phyloP scores from a whole-genome alignment of 129 eudicot genomes.

The Gnaphalium uliginosum region DNA sequence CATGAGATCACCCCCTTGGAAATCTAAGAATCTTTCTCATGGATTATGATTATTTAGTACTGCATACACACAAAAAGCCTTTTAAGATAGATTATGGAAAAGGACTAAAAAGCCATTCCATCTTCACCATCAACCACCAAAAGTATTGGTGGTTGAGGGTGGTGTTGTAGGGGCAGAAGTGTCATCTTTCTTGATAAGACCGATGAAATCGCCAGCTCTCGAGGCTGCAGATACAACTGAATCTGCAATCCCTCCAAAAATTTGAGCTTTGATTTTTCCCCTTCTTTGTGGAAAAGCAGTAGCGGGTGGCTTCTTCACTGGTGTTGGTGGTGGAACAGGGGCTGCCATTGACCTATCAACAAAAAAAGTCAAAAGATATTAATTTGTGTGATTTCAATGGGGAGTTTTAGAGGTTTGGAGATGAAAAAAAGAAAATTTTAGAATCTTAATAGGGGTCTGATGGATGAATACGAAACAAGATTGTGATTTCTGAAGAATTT shows the following conservation, averaged over 20 bases:
- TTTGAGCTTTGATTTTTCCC: slow-evolving; percentile 31
- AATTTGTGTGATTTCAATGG: not conserved
- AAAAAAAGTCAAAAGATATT: not conserved
- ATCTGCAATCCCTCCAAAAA: slow-evolving; percentile 35
- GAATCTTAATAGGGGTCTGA: not conserved
- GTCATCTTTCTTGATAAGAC: slow-evolving; percentile 15
- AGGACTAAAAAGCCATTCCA: slow-evolving; percentile 23
- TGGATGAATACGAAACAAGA: not conserved
- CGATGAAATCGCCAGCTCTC: slow-evolving; percentile 29
- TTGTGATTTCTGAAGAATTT: not conserved
- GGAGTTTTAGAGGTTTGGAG: not conserved
- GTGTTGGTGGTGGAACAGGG: slow-evolving; percentile 18
- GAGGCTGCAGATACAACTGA: slow-evolving; percentile 22
- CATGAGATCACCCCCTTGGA: slow-evolving; percentile 30
- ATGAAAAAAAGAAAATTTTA: not conserved
- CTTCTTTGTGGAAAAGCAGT: not conserved
- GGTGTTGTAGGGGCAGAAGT: slow-evolving; percentile 16
- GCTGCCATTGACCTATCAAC: slow-evolving; percentile 25
- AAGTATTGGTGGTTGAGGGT: slow-evolving; percentile 16
- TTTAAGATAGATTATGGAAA: slow-evolving; percentile 11
- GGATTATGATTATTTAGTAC: not conserved
- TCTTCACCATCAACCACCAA: slow-evolving; percentile 15
- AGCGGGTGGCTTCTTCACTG: slow-evolving; percentile 16
- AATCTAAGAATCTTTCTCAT: slow-evolving; percentile 33
- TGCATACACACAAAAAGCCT: not conserved